Percentiles rank a stretch among this genome's conserved stretches.
Conservation (phyloP, 1,284 basidiomycete genomes). For the Ganoderma meredithae region DNA sequence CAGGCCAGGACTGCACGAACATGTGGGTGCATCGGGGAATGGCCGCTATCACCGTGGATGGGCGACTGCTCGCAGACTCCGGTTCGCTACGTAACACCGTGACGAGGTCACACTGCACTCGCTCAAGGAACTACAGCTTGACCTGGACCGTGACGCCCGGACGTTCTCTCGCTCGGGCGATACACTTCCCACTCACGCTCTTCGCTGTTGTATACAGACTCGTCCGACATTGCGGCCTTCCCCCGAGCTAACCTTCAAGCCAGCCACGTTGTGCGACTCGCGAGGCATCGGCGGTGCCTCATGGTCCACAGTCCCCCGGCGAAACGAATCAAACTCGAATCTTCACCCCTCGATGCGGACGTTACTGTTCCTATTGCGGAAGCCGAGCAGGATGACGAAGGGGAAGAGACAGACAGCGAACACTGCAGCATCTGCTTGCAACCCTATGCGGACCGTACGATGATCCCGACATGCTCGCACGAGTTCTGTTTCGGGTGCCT, state of each 20-base stretch:
- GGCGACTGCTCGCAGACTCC: neutral
- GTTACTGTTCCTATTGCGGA: neutral
- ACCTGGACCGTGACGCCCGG: neutral
- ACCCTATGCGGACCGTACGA: constrained; percentile 74
- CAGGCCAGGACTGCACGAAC: neutral
- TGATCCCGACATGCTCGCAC: constrained; percentile 84
- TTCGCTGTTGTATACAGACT: neutral
- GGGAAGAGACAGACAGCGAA: constrained; percentile 43
- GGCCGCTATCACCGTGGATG: neutral
- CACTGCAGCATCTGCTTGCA: constrained; percentile 82
- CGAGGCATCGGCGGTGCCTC: neutral
- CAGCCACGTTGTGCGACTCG: too few relatives aligned
- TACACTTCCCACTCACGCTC: neutral
- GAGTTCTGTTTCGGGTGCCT: constrained; percentile 92
- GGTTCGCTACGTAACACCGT: neutral
- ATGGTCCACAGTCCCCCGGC: constrained; percentile 32
- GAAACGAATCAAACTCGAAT: constrained; percentile 37
- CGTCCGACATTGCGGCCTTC: neutral
- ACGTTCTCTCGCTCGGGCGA: neutral
- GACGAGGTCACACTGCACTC: constrained; percentile 5
- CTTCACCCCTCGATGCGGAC: neutral
- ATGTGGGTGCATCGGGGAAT: neutral
- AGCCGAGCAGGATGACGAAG: neutral
- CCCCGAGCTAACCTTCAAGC: neutral
- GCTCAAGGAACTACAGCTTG: neutral